These are phyloP conservation scores for Phytophthora palmivora DNA, from an alignment of 352 stramenopile genomes.

Conservation along the genomic window DNA sequence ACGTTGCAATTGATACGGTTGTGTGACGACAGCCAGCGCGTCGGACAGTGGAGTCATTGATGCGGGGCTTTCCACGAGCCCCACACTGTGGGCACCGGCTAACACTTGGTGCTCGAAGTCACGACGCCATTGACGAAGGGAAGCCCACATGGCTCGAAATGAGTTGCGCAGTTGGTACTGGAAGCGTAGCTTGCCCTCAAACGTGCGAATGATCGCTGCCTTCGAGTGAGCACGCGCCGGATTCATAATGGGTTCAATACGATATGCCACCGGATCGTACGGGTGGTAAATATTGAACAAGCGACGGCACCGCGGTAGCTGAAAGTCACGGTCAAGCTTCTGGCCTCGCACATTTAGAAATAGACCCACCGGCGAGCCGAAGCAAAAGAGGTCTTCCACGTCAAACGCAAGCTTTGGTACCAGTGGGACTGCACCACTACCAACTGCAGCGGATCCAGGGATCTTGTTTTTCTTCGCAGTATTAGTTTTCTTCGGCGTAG, in stretches of 20 bases:
- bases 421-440: constrained; percentile 22
- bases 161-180: constrained; percentile 89
- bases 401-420: constrained; percentile 77
- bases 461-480: constrained; percentile 26
- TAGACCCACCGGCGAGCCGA: constrained; percentile 91
- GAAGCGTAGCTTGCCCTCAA: constrained; percentile 83
- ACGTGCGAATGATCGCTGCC: constrained; percentile 84
- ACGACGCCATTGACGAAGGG: constrained; percentile 72
- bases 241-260: constrained; percentile 95
- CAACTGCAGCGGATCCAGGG: constrained; percentile 15
- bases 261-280: constrained; percentile 95
- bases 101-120: constrained; percentile 84
- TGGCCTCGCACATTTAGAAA: constrained; percentile 94
- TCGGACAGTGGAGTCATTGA: constrained; percentile 41
- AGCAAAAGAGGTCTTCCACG: constrained; percentile 90
- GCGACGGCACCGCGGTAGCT: constrained; percentile 77
- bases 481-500: constrained; percentile 23
- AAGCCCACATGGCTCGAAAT: constrained; percentile 83
- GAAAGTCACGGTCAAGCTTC: constrained; percentile 70
- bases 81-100: constrained; percentile 69
- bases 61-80: constrained; percentile 65
- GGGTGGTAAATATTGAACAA: constrained; percentile 97
- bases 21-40: constrained; percentile 34
- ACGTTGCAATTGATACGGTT: constrained; percentile 32
- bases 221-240: constrained; percentile 75